Conservation (phyloP, 1,284 basidiomycete genomes). For the Leccinum cinnamomeum region DNA sequence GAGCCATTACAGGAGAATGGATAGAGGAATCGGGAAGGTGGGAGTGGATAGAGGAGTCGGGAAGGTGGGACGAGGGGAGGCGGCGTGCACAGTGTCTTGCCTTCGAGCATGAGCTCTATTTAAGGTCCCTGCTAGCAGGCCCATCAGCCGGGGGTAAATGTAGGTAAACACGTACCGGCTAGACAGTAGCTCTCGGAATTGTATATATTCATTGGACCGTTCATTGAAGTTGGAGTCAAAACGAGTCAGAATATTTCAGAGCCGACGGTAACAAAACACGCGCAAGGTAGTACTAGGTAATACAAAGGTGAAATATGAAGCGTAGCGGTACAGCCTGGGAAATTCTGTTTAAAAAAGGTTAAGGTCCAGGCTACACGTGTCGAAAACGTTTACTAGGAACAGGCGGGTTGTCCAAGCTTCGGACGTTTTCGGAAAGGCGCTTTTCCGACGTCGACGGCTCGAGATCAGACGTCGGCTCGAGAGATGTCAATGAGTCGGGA, state of each 20-base stretch:
- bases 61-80: not conserved
- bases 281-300: not conserved
- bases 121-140: not conserved
- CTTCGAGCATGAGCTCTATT: not conserved
- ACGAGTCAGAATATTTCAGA: no score
- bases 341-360: not conserved
- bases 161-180: not conserved
- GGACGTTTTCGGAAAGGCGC: not conserved
- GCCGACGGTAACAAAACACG: not conserved
- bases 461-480: not conserved
- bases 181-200: not conserved
- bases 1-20: not conserved
- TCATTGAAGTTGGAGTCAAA: not conserved
- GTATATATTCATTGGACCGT: not conserved
- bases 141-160: not conserved
- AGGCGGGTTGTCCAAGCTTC: not conserved
- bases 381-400: not conserved
- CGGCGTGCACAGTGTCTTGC: not conserved
- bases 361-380: not conserved
- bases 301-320: not conserved
- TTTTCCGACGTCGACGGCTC: not conserved
- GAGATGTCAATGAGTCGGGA: not conserved
- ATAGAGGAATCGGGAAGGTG: not conserved
- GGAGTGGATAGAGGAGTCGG: not conserved
- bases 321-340: not conserved